Base-by-base conservation (phyloP, 2,329 filamentous ascomycete species). In the Penicillium sp. region DNA sequence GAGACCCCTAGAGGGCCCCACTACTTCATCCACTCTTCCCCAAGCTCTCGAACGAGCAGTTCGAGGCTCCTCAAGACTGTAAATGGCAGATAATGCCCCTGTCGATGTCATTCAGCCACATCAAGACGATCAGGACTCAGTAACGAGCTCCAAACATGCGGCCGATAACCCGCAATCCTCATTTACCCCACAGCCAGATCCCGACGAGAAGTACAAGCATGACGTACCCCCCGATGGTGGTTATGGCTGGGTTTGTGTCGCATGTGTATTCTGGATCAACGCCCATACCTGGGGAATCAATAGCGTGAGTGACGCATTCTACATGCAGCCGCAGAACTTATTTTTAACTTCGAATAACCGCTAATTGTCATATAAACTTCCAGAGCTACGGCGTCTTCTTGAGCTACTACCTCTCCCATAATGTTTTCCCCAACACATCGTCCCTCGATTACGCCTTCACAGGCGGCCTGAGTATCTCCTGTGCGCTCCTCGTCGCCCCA, bases 211-310 rank as follows among this genome's bases (percentile, higher is more conserved):
- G 49, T 63, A 66, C 42, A 61, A 65, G 12, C 67, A 63, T 15
- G 73, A 75, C 53, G 61, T 71, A 5, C 71, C 74, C 29, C 77
- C 77, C 37, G 82, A 86, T 62, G 83, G 83, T 40, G 83, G 84
- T 22, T 86, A 85, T 73, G 83, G 84, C 56, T 86, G 84, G 83
- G 78, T 85, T 22, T 84, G 85, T 51, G 80, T 84, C n/a, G 64
- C 75, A 2, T 79, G 77, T 37, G 75, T 81, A 58, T 79, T 81
- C 49, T 70, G 84, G 58, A 81, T 89, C 54, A 89, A 89, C 67
- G 84, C 81, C 7, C 87, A 90, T 67, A 90, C 88, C 1, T 91
- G 88, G 88, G 88, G 88, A 7, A 75, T 91, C 57, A 91, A 90
- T 69, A 85, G 82, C 53, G 82, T 84, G 61, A 54, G 80, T 63